These are phyloP conservation scores for Hymenoscyphus repandus DNA, from an alignment of 2,329 filamentous ascomycete genomes.

Conservation along the genomic window DNA sequence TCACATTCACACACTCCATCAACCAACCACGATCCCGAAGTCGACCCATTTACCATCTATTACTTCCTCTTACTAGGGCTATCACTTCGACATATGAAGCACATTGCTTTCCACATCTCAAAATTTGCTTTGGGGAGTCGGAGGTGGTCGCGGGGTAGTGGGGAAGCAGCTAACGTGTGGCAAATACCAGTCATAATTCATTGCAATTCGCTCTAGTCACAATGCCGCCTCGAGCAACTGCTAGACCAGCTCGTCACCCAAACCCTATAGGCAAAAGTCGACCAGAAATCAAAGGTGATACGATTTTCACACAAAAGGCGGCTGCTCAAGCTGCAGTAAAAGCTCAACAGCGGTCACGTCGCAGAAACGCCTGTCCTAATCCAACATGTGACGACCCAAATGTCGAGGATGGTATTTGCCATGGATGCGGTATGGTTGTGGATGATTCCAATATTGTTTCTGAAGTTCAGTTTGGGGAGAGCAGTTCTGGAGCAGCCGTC, in stretches of 20 bases:
- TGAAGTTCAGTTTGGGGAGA: constrained; percentile 89
- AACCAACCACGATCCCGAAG: not conserved
- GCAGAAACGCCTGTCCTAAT: constrained; percentile 45
- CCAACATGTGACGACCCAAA: constrained; percentile 55
- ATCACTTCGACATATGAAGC: not conserved
- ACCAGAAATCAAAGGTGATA: constrained; percentile 18
- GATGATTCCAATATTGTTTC: constrained; percentile 86
- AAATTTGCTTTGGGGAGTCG: too few relatives aligned
- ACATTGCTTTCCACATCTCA: not conserved
- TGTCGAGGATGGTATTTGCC: constrained; percentile 65
- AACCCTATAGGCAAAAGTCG: constrained; percentile 19
- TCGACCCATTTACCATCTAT: not conserved
- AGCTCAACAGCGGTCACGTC: not conserved
- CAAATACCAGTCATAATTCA: not conserved
- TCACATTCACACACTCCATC: not conserved
- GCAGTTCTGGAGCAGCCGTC: constrained; percentile 75
- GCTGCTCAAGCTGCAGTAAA: constrained; percentile 3
- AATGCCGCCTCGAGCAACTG: not conserved
- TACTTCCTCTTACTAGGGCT: not conserved
- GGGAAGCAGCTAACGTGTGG: not conserved
- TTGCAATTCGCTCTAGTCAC: not conserved
- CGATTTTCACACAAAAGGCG: constrained; percentile 17
- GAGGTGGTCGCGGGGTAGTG: constrained; percentile 14
- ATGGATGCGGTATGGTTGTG: constrained; percentile 77
- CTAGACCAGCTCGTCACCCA: not conserved